Evolutionary conservation across 2,329 filamentous ascomycete genomes (phyloP).

Genomic region (Monilinia aucupariae): DNA sequence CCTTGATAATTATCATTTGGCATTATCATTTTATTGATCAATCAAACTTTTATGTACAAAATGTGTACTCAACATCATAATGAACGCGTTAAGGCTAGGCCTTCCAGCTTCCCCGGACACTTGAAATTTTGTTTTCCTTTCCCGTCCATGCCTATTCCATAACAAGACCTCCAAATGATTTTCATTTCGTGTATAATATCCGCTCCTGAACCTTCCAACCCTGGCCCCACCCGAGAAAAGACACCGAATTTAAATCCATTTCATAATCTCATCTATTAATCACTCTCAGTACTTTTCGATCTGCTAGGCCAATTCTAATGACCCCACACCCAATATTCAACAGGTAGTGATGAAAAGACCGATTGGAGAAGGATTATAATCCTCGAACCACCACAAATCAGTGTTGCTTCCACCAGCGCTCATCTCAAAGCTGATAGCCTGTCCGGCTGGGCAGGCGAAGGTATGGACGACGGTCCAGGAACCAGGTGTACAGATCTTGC

Average conservation of each 20-base stretch:
- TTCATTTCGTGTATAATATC: background rate
- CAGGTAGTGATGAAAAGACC: constrained; percentile 37
- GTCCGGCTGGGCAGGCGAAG: constrained; percentile 50
- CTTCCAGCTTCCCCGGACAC: too few species aligned
- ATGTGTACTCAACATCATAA: background rate
- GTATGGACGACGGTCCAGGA: constrained; percentile 49
- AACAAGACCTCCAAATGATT: background rate
- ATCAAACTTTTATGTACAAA: background rate
- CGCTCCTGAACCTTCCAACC: background rate
- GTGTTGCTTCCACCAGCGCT: constrained; percentile 41
- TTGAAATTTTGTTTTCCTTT: background rate
- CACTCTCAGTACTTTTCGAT: background rate
- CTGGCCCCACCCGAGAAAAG: background rate
- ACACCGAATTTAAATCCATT: background rate
- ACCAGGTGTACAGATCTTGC: constrained; percentile 45
- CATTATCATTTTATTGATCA: background rate
- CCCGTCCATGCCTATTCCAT: background rate
- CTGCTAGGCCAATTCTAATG: background rate
- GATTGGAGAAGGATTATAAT: constrained; percentile 50
- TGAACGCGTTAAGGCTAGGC: background rate
- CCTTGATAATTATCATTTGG: background rate
- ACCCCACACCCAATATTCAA: constrained; percentile 9
- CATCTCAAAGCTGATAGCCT: constrained; percentile 49
- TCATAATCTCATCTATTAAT: background rate
- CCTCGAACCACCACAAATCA: constrained; percentile 56